Base-by-base conservation (phyloP, 371 early-diverging fungal species). In the Phascolomyces articulosus region DNA sequence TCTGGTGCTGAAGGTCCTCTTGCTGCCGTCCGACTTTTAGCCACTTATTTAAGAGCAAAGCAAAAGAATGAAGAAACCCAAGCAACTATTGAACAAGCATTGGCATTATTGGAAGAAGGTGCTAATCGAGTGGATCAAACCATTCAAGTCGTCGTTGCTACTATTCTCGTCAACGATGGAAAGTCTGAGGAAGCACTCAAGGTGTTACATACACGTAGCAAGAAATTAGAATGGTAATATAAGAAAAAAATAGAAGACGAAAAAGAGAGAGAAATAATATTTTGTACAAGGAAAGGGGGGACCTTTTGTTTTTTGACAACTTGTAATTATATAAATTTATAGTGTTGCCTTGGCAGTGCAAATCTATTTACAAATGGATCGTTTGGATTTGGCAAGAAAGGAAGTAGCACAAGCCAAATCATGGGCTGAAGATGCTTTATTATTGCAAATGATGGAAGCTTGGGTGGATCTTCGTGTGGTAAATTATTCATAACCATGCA, bases 401-500 rank as follows among this genome's bases (percentile, higher is more conserved):
- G 91, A 93, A 63, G 78, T 95, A 16, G 82, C 82, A 11, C 74
- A 81, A 16, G 73, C 89, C 55, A 94, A 93, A 65, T 55, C 84
- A 13, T 95, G 95, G 95, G 90, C 95, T 0, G 96, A 96, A 69
- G 95, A 94, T 73, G 95, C 96, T 0, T 86, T 92, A 24, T 73
- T 95, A 40, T 91, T 94, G n/a, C 96, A 96, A 75, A 76, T 96
- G 66, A 88, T 93, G 65, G 98, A 98, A 71, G 94, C 95, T 13
- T 96, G 96, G 96, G 86, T 91, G 56, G 90, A 87, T 63, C 79
- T 95, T 56, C 82, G 82, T 41, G 73, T 84, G 41, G 91, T 88
- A 82, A 71, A 73, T 48, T 24, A 15, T 8, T 44, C 10, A 34
- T 34, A 34, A 34, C 11, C 34, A 34, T 34, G 34, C 6, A 34